A percentile compares a stretch with the other conserved stretches of the same genome.
Evolutionary conservation across 2,329 filamentous ascomycete species (phyloP).

Genomic region (Phialemonium atrogriseum): DNA sequence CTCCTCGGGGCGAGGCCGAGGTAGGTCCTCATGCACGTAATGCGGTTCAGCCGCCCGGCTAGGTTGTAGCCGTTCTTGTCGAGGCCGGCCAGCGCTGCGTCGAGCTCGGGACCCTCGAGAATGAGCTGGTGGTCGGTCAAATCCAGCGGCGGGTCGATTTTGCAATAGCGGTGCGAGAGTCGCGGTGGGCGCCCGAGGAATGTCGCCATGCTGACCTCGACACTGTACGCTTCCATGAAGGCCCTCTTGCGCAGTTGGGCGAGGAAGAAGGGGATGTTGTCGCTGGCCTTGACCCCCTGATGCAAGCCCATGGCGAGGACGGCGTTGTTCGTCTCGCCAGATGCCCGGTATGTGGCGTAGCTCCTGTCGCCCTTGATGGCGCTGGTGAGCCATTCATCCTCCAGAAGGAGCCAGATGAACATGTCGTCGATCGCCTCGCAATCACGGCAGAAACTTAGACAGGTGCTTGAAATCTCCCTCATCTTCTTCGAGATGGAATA

Average conservation of each 20-base stretch:
- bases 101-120: conserved; percentile 17
- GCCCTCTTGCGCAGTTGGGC: conserved; percentile 19
- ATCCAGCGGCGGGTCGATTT: conserved; percentile 18
- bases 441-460: conserved; percentile 22
- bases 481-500: conserved; percentile 18
- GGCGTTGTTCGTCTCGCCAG: conserved; percentile 19
- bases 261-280: conserved; percentile 22
- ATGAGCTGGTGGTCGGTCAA: conserved; percentile 18
- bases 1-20: conserved; percentile 15
- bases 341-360: conserved; percentile 19
- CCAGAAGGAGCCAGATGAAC: conserved; percentile 22
- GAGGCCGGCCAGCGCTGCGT: conserved; percentile 14
- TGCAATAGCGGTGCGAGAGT: conserved; percentile 23
- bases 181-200: conserved; percentile 25
- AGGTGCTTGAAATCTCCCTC: conserved; percentile 18
- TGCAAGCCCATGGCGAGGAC: conserved; percentile 24
- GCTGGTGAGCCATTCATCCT: conserved; percentile 14
- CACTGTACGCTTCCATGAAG: conserved; percentile 16
- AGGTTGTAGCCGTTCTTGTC: conserved; percentile 20
- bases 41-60: conserved; percentile 12
- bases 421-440: conserved; percentile 22
- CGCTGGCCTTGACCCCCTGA: conserved; percentile 18
- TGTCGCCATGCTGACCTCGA: conserved; percentile 20
- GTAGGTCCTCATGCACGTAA: conserved; percentile 18
- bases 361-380: conserved; percentile 19